Conservation (phyloP, 2,329 filamentous ascomycete species). For the Trichoderma afroharzianum region DNA sequence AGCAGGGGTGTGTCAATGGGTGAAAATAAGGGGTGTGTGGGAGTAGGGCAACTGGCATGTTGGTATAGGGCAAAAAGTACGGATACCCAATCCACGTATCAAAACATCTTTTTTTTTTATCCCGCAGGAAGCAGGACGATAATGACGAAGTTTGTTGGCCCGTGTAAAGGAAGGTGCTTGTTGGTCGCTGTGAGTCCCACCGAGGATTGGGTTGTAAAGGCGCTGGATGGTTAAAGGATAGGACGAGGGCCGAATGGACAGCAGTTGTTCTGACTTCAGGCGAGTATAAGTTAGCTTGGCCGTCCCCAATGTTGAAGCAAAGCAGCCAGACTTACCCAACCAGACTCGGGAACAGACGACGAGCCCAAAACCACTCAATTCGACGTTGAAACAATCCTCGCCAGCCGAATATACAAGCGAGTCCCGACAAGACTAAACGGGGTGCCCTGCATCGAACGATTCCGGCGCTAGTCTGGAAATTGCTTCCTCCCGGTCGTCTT, state of each 20-base stretch:
- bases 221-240: slow-evolving; percentile 25
- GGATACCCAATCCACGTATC: slow-evolving; percentile 40
- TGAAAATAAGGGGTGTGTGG: slow-evolving; percentile 25
- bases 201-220: slow-evolving; percentile 26
- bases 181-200: slow-evolving; percentile 32
- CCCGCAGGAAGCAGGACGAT: slow-evolving; percentile 33
- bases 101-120: slow-evolving; percentile 32
- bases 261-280: slow-evolving; percentile 23
- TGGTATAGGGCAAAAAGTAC: slow-evolving; percentile 36
- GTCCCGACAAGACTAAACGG: slow-evolving; percentile 14
- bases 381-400: not conserved
- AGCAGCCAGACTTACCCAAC: slow-evolving; percentile 20
- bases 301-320: slow-evolving; percentile 26
- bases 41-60: slow-evolving; percentile 23
- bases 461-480: slow-evolving; percentile 18
- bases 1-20: slow-evolving; percentile 26
- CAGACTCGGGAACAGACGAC: not conserved
- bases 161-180: slow-evolving; percentile 27
- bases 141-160: slow-evolving; percentile 29
- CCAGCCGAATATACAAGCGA: slow-evolving; percentile 13
- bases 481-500: not conserved
- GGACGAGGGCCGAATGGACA: slow-evolving; percentile 26
- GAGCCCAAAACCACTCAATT: not conserved
- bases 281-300: slow-evolving; percentile 40
- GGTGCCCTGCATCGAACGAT: slow-evolving; percentile 18